Evolutionary conservation across 2,329 filamentous ascomycete genomes (phyloP).

Genomic region (Apiospora saccharicola): DNA sequence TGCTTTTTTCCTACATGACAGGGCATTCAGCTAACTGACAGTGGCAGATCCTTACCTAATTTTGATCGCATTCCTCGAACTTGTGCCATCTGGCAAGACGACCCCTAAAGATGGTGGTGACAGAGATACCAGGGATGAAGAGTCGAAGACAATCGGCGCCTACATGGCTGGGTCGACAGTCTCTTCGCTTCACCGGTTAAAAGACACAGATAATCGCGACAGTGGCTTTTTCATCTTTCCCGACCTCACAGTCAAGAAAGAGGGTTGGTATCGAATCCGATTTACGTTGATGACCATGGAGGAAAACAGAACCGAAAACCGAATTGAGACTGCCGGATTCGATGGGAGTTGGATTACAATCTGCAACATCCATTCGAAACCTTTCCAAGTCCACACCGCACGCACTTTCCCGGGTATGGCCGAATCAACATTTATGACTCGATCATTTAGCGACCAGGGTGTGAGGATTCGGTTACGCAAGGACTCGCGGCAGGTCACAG

Average conservation of each 20-base stretch:
- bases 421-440: conserved; percentile 82
- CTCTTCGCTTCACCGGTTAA: conserved; percentile 83
- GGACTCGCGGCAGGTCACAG: conserved; percentile 70
- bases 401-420: conserved; percentile 82
- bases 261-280: conserved; percentile 75
- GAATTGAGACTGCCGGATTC: neutral
- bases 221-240: conserved; percentile 92
- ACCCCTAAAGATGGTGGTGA: conserved; percentile 3
- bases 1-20: neutral
- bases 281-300: conserved; percentile 81
- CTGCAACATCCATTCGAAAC: conserved; percentile 61
- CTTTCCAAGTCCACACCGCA: conserved; percentile 70
- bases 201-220: conserved; percentile 79
- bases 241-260: conserved; percentile 79
- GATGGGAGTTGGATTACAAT: conserved; percentile 44
- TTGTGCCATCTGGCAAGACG: neutral
- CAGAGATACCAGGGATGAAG: conserved; percentile 44
- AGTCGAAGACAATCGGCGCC: conserved; percentile 47
- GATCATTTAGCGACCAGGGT: conserved; percentile 86
- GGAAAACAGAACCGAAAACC: neutral
- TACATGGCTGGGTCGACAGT: conserved; percentile 74
- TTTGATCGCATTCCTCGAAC: conserved; percentile 32
- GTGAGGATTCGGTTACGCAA: conserved; percentile 84
- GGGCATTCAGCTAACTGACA: neutral
- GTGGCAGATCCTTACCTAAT: conserved; percentile 41